Base-by-base conservation (phyloP, 140 eudicot genomes). In the Flaveria floridana region DNA sequence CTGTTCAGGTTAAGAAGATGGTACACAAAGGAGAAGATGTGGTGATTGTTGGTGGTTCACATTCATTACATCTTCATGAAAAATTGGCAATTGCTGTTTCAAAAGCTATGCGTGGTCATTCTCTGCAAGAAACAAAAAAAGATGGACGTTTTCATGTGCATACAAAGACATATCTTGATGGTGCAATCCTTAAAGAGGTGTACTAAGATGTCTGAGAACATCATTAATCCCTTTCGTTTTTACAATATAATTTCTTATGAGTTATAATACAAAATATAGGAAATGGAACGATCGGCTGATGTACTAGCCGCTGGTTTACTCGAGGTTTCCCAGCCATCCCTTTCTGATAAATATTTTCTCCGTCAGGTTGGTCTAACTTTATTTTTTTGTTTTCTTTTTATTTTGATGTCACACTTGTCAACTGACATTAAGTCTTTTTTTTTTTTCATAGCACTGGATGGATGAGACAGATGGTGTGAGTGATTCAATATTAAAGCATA, bases 81-180 rank as follows among this genome's bases (percentile, higher is more conserved):
- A 95, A 95, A 85, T 79, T 95, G 78, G 95, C 97, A 12, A 88
- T 95, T 72, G 99, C 96, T 68, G 97, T 95, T 81, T 88, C 97
- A 66, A 91, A 95, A 88, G 96, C 99, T 44, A 91, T 80, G 87
- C 87, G 97, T 21, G 83, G 97, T 72, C 97, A 88, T 84, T 95
- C 99, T 52, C 83, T 95, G 46, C 99, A 95, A 75, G 99, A 95
- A 84, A 95, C 99, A 73, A 91, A 91, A 80, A 95, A 87, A 53
- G 99, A 95, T 72, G 99, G 99, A 12, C 96, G 99, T 56, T 91
- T 95, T 74, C 99, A 91, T 85, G 99, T 95, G 57, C 95, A 91
- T 68, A 91, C 99, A 63, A 95, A 85, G 84, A 95, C 97, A 12
- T 95, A 85, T 89, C 84, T 95, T 51, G 99, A 95, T 87, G 97